Evolutionary conservation across 2,329 filamentous ascomycete genomes (phyloP), one percentile per base, ranked within the genome.

Genomic region (Aspergillus hiratsukae): DNA sequence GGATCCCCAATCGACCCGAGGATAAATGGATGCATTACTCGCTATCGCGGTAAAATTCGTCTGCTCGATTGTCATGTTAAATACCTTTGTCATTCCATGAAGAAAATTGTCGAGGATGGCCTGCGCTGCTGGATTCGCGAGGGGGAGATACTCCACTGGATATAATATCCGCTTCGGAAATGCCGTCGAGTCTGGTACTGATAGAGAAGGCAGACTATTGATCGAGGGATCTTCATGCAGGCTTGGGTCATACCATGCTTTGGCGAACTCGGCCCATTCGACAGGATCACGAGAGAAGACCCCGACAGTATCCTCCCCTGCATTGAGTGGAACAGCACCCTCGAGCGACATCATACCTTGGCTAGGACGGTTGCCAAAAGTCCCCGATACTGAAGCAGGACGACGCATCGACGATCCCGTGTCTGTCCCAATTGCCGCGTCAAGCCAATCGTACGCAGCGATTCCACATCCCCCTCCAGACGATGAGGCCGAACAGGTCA

Each of bases 321-420:
- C 64, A 0, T 70, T 70, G 1, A 80, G 61, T 0, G 78, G 75
- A 58, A 80, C 70, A 3, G 76, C 76, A 2, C 72, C 61, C n/a
- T 77, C 74, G 0, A 80, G 66, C 0, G 61, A 61, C 3, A 80
- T 74, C 3, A 77, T 64, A 0, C 67, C 74, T 5, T 76, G 74
- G 48, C 73, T 74, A 0, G 79, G 78, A 0, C 79, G 69, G 57
- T 79, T 78, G 0, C 77, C 80, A 37, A 77, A 81, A 0, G 78
- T 57, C 1, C 79, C 80, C 23, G 76, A 71, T 0, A 72, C 66
- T 0, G 68, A 69, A 1, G 78, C 75, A 0, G 80, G 80, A 0
- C 76, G 72, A n/a, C 79, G 72, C 53, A 81, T 78, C 4, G 72
- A 76, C 4, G 76, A 76, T 3, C 76, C 78, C 1, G 78, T 81